Percentiles rank a stretch among this genome's conserved stretches.
Evolutionary conservation across 208 protist species (phyloP).

Genomic region (Jaenimonas drosophilae): DNA sequence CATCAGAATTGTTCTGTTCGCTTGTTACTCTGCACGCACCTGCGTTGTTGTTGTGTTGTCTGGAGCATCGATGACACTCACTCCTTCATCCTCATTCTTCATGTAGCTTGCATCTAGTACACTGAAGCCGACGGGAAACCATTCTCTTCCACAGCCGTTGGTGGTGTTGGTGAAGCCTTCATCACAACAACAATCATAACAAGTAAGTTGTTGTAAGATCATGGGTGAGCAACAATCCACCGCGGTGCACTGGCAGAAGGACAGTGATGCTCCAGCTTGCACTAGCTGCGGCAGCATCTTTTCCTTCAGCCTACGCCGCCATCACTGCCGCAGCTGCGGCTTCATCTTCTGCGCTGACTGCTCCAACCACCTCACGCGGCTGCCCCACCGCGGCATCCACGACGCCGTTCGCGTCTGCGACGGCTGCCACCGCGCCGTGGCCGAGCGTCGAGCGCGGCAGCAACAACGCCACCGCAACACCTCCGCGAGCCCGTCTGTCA

Average conservation of each 20-base stretch:
- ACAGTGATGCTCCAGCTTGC: slow-evolving; percentile 75
- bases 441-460: not conserved
- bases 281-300: slow-evolving; percentile 66
- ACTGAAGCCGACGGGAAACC: too few species aligned
- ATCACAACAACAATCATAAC: too few species aligned
- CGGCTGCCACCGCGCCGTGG: slow-evolving; percentile 47
- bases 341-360: slow-evolving; percentile 89
- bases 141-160: too few species aligned
- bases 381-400: slow-evolving; percentile 38
- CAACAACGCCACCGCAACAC: not conserved
- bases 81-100: too few species aligned
- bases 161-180: too few species aligned
- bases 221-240: too few species aligned
- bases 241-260: slow-evolving; percentile 76
- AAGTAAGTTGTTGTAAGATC: too few species aligned
- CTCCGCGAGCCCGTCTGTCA: not conserved
- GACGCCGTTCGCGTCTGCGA: slow-evolving; percentile 60
- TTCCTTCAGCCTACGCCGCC: slow-evolving; percentile 58
- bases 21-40: too few species aligned
- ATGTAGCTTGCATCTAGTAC: too few species aligned
- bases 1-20: too few species aligned
- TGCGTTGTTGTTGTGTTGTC: too few species aligned
- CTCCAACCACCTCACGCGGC: slow-evolving; percentile 32
- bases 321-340: slow-evolving; percentile 93
- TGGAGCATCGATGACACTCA: too few species aligned